Evolutionary conservation across 305 asterid species (phyloP).

Genomic region (Striga hermonthica): DNA sequence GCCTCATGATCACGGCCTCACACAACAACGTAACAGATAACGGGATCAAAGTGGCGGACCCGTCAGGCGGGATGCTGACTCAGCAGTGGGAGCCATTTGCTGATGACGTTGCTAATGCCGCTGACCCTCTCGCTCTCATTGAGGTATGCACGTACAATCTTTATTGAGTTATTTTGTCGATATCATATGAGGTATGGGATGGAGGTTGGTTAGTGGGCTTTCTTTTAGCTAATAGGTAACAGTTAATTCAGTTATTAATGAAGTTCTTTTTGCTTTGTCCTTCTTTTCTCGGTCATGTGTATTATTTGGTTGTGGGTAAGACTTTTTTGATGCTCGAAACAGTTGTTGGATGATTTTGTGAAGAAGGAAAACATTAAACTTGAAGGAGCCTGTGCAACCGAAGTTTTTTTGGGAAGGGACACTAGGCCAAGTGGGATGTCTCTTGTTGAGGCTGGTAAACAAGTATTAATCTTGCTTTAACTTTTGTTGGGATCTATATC

Average conservation of each 20-base stretch:
- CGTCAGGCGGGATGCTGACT: constrained; percentile 88
- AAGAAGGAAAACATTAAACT: constrained; percentile 58
- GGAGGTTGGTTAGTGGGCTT: background rate
- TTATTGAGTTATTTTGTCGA: no score
- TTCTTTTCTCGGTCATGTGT: background rate
- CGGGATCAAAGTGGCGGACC: constrained; percentile 85
- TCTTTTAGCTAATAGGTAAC: background rate
- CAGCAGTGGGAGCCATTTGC: constrained; percentile 94
- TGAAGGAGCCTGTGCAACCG: constrained; percentile 45
- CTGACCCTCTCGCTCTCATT: constrained; percentile 53
- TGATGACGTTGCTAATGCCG: constrained; percentile 64
- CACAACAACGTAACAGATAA: constrained; percentile 75
- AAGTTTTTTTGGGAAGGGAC: constrained; percentile 78
- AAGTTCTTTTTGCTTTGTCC: background rate
- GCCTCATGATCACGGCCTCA: constrained; percentile 94
- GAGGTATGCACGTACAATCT: constrained; percentile 41
- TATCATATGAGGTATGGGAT: no score
- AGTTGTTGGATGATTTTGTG: constrained; percentile 67
- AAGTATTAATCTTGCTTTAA: constrained; percentile 40
- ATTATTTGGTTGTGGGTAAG: background rate
- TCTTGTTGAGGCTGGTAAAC: constrained; percentile 73
- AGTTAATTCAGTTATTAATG: background rate
- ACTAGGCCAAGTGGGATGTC: constrained; percentile 83
- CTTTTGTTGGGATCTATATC: constrained; percentile 5
- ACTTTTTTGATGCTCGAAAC: background rate